Evolutionary conservation across 768 basidiomycete species (phyloP).

Genomic region (Trichaptum fuscoviolaceum): DNA sequence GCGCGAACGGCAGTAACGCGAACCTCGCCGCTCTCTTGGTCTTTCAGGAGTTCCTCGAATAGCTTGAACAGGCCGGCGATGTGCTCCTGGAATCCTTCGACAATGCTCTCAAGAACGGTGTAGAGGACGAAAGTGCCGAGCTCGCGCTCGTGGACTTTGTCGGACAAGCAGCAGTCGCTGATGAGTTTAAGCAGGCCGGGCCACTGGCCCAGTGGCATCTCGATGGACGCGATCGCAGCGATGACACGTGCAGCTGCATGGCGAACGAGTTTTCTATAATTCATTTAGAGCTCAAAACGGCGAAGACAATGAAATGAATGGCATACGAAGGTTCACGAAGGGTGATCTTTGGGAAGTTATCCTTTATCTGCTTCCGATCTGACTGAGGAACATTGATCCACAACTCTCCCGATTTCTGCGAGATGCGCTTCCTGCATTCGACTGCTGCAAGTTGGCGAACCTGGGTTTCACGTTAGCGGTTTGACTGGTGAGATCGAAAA

Average conservation of each 20-base stretch:
- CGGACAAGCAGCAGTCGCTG: slow-evolving; percentile 66
- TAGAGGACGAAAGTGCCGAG: slow-evolving; percentile 85
- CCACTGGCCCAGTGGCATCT: slow-evolving; percentile 79
- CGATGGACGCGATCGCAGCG: slow-evolving; percentile 86
- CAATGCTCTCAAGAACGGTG: slow-evolving; percentile 87
- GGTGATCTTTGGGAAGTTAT: slow-evolving; percentile 71
- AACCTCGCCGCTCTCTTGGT: slow-evolving; percentile 86
- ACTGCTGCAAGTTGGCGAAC: slow-evolving; percentile 96
- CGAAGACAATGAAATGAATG: slow-evolving; percentile 8
- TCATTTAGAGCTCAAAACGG: slow-evolving; percentile 13
- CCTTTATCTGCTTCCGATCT: slow-evolving; percentile 80
- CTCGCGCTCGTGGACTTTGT: slow-evolving; percentile 75
- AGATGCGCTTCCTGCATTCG: slow-evolving; percentile 90
- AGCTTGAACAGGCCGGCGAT: slow-evolving; percentile 72
- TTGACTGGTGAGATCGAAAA: neutral
- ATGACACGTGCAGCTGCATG: slow-evolving; percentile 91
- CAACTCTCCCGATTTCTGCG: slow-evolving; percentile 69
- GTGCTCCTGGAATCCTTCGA: slow-evolving; percentile 82
- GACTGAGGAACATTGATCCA: slow-evolving; percentile 71
- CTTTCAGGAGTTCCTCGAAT: slow-evolving; percentile 64
- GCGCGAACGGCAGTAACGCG: slow-evolving; percentile 86
- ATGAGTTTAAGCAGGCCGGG: slow-evolving; percentile 85
- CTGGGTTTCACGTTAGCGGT: slow-evolving; percentile 33
- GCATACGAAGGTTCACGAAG: slow-evolving; percentile 73
- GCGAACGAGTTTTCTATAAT: slow-evolving; percentile 75